Evolutionary conservation across 2,329 filamentous ascomycete species (phyloP).

Genomic region (Fusarium ambrosium): DNA sequence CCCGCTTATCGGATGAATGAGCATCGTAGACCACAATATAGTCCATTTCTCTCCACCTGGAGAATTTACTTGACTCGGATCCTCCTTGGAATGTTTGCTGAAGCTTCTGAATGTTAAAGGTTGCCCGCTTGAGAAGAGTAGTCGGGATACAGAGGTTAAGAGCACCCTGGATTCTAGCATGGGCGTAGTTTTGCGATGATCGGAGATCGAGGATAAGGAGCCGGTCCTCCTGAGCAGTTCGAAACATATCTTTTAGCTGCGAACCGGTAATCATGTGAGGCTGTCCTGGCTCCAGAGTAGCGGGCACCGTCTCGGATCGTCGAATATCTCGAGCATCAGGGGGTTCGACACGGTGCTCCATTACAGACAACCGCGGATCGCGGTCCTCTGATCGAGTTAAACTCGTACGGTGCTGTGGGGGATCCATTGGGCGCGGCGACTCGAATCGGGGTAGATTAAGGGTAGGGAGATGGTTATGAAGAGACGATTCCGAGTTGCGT

Average conservation of each 20-base stretch:
- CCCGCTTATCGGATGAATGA: slow-evolving; percentile 80
- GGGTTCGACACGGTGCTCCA: slow-evolving; percentile 61
- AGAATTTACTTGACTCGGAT: slow-evolving; percentile 78
- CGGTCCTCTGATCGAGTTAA: slow-evolving; percentile 63
- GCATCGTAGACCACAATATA: slow-evolving; percentile 91
- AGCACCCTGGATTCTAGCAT: slow-evolving; percentile 81
- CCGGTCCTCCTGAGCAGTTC: slow-evolving; percentile 54
- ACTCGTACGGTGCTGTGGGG: slow-evolving; percentile 41
- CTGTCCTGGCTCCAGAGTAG: slow-evolving; percentile 60
- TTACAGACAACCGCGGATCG: slow-evolving; percentile 68
- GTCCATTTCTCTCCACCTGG: slow-evolving; percentile 79
- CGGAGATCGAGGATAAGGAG: slow-evolving; percentile 86
- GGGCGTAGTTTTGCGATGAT: slow-evolving; percentile 84
- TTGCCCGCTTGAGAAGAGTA: slow-evolving; percentile 89
- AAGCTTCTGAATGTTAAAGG: slow-evolving; percentile 90
- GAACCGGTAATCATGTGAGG: slow-evolving; percentile 67
- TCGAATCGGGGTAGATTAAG: slow-evolving; percentile 61
- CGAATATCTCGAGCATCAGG: slow-evolving; percentile 43
- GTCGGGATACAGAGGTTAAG: slow-evolving; percentile 96
- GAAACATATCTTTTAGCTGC: slow-evolving; percentile 69
- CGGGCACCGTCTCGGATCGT: slow-evolving; percentile 67
- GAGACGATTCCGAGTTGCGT: slow-evolving; percentile 63
- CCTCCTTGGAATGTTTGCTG: slow-evolving; percentile 86
- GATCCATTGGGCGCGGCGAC: slow-evolving; percentile 52
- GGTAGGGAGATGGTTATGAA: slow-evolving; percentile 55